phyloP scores from a whole-genome alignment of 208 protist genomes.

The Acanthamoeba triangularis region DNA sequence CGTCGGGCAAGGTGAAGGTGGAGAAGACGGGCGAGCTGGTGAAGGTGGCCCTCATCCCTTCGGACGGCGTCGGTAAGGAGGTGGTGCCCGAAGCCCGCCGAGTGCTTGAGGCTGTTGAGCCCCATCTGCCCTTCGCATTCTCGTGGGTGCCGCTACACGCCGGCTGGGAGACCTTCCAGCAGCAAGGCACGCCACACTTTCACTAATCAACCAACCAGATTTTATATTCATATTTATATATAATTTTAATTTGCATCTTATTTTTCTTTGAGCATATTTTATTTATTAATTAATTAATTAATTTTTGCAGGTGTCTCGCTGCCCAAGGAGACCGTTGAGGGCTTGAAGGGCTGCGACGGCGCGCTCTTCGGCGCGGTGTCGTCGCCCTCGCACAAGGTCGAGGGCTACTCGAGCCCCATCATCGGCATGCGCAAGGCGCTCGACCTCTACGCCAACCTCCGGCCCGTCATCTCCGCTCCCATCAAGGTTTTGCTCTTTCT shows the following conservation, averaged over 20 bases:
- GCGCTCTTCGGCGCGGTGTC: conserved; percentile 85
- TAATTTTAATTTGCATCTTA: no score
- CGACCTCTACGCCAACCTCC: conserved; percentile 86
- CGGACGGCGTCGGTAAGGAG: conserved; percentile 86
- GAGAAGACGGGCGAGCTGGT: neutral
- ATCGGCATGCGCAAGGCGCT: conserved; percentile 84
- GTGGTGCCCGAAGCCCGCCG: conserved; percentile 61
- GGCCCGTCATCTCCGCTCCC: conserved; percentile 81
- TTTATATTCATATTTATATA: no score
- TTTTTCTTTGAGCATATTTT: no score
- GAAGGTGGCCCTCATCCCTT: conserved; percentile 80
- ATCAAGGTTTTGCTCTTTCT: no score
- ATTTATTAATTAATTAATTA: neutral
- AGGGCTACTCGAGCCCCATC: conserved; percentile 85
- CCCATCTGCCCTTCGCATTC: conserved; percentile 16
- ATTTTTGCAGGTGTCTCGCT: conserved; percentile 71
- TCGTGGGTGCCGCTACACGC: conserved; percentile 23
- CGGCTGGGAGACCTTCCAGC: conserved; percentile 75
- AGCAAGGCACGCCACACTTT: neutral
- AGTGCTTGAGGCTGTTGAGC: conserved; percentile 46
- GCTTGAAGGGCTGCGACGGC: conserved; percentile 77
- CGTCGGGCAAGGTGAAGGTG: neutral
- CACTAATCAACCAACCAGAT: neutral
- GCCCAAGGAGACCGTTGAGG: conserved; percentile 79
- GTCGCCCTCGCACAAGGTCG: conserved; percentile 80